phyloP scores from a whole-genome alignment of 2,329 filamentous ascomycete genomes.

The Xylariaceae sp. region DNA sequence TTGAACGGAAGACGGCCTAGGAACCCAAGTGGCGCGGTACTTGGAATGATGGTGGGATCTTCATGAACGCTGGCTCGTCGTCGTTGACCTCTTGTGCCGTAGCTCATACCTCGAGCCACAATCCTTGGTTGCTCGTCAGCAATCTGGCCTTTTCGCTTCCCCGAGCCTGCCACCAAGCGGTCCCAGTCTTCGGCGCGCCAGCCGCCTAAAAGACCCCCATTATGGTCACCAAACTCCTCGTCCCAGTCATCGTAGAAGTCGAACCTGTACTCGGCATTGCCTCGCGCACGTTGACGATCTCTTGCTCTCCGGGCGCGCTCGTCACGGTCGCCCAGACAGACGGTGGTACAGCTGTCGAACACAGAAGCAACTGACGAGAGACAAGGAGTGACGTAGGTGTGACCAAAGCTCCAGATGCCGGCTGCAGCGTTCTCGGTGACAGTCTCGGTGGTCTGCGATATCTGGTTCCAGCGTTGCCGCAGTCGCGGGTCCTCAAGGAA shows the following conservation, averaged over 20 bases:
- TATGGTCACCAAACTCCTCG: constrained; percentile 43
- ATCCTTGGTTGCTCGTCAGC: constrained; percentile 30
- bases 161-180: constrained; percentile 67
- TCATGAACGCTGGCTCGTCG: constrained; percentile 49
- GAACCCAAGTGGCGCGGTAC: constrained; percentile 80
- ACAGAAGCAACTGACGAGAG: constrained; percentile 61
- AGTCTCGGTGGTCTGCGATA: constrained; percentile 83
- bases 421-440: constrained; percentile 90
- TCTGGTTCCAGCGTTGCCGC: constrained; percentile 88
- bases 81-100: constrained; percentile 61
- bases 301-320: constrained; percentile 65
- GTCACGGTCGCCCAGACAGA: constrained; percentile 66
- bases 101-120: constrained; percentile 79
- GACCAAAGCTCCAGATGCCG: constrained; percentile 81
- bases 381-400: constrained; percentile 80
- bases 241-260: constrained; percentile 99
- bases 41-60: constrained; percentile 87
- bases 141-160: constrained; percentile 28
- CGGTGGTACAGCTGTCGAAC: constrained; percentile 65
- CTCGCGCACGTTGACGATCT: constrained; percentile 55
- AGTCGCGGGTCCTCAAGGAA: constrained; percentile 78
- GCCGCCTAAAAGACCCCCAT: constrained; percentile 56
- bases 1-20: constrained; percentile 78
- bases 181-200: constrained; percentile 87
- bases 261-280: constrained; percentile 76